Percentiles rank a stretch among this genome's conserved stretches.
Conservation (phyloP, 1,139 yeast genomes). For the Pichia sorboxylosa region DNA sequence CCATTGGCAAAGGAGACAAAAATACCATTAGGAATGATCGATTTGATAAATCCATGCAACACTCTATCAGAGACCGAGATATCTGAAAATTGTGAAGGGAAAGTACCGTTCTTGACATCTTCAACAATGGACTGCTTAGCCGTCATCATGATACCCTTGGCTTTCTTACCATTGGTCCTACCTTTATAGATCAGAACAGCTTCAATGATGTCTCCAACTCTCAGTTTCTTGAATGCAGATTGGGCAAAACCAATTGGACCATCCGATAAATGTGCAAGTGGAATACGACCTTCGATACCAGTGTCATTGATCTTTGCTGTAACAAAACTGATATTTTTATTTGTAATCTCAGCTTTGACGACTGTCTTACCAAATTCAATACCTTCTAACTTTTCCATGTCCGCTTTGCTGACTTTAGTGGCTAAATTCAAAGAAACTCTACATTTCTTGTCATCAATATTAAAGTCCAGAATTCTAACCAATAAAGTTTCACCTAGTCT, state of each 20-base stretch:
- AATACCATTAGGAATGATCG: constrained; percentile 67
- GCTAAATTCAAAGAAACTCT: constrained; percentile 68
- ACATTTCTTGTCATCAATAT: constrained; percentile 44
- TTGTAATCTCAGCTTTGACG: constrained; percentile 52
- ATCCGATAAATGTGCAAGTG: constrained; percentile 67
- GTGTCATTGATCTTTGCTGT: constrained; percentile 51
- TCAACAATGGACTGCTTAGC: constrained; percentile 57
- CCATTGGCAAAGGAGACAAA: constrained; percentile 76
- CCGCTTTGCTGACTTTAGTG: constrained; percentile 37
- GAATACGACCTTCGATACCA: constrained; percentile 58
- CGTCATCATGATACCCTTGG: constrained; percentile 50
- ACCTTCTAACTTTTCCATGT: constrained; percentile 36
- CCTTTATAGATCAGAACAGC: constrained; percentile 61
- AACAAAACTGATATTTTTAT: constrained; percentile 63
- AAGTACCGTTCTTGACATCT: constrained; percentile 41
- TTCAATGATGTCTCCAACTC: constrained; percentile 49
- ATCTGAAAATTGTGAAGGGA: constrained; percentile 55
- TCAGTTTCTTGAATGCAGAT: constrained; percentile 43
- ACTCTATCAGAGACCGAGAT: constrained; percentile 37
- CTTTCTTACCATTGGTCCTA: constrained; percentile 47
- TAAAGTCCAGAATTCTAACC: constrained; percentile 52
- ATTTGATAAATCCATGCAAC: constrained; percentile 64
- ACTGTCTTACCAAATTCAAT: constrained; percentile 54
- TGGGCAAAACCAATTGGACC: constrained; percentile 65
- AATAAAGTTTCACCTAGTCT: constrained; percentile 76